Evolutionary conservation across 768 basidiomycete species (phyloP).

Genomic region (Suillus cothurnatus): DNA sequence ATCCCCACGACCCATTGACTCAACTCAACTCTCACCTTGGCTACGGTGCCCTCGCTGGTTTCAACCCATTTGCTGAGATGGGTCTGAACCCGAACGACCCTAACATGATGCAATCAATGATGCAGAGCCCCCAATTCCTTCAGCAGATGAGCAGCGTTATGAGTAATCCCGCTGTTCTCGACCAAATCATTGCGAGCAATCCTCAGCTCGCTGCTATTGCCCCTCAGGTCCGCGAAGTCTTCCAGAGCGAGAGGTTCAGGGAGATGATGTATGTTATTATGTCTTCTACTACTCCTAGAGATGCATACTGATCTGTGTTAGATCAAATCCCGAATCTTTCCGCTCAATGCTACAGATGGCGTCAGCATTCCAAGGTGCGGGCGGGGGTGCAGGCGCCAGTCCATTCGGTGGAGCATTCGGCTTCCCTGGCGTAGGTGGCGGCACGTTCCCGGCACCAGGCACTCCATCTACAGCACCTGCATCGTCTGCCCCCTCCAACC

Average conservation of each 20-base stretch:
- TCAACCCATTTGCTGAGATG: constrained; percentile 93
- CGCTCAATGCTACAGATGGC: constrained; percentile 80
- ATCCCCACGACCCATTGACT: constrained; percentile 83
- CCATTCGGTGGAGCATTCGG: constrained; percentile 19
- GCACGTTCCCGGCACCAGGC: constrained; percentile 64
- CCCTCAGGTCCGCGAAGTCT: constrained; percentile 77
- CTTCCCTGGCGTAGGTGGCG: constrained; percentile 25
- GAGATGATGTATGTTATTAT: constrained; percentile 64
- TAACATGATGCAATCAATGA: constrained; percentile 88
- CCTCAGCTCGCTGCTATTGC: constrained; percentile 77
- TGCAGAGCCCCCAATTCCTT: constrained; percentile 82
- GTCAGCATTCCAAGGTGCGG: constrained; percentile 47
- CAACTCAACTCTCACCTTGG: constrained; percentile 78
- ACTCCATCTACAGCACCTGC: constrained; percentile 41
- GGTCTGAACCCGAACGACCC: constrained; percentile 92
- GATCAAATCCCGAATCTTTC: constrained; percentile 77
- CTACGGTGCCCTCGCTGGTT: constrained; percentile 77
- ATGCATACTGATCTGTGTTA: constrained; percentile 23
- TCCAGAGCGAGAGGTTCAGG: constrained; percentile 75
- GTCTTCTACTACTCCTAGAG: neutral
- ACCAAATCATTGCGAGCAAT: constrained; percentile 81
- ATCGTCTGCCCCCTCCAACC: constrained; percentile 27
- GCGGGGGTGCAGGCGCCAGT: constrained; percentile 22
- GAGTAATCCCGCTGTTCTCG: constrained; percentile 86
- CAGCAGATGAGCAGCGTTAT: constrained; percentile 88